Evolutionary conservation across 2,329 filamentous ascomycete genomes (phyloP), one percentile per base, ranked within the genome.

Genomic region (Mycosphaerella sp.): DNA sequence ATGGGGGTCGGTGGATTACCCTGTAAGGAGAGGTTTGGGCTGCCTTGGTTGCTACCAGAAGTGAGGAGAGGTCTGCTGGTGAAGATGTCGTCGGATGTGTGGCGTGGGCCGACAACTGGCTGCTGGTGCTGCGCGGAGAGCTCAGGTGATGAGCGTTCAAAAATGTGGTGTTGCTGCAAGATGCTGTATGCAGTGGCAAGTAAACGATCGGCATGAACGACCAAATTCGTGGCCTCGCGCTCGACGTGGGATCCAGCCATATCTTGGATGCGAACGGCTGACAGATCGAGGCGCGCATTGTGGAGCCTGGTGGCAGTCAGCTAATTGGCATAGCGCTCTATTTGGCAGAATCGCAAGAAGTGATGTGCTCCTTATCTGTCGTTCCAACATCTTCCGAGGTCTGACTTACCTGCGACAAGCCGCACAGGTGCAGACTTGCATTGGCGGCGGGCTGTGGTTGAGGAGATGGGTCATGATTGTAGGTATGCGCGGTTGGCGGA

Each of bases 171-270:
- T 37, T 43, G 37, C 9, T 42, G 36, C 14, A 47, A 37, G n/a
- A 52, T 37, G 30, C 36, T 46, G 28, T 52, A 43, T 7, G 43
- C 49, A 9, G 49, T 44, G 30, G 25, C 21, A 6, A 52, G 35
- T n/a, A 52, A 32, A 12, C 44, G 36, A 3, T 52, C 49, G 28
- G 49, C 49, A n/a, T 52, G 42, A 32, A 47, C n/a, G 6, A 52
- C 32, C 13, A 52, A 43, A 17, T 18, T 42, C 18, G 49, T 43
- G 27, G 49, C 49, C 14, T 52, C 49, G 16, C 27, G 30, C 13
- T 47, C 49, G 37, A 36, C 37, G 14, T 40, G 43, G 2, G 43
- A 43, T 6, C 25, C 27, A 41, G 17, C 41, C 49, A 51, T 46
- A 37, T 35, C 41, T 14, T 44, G 9, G 6, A 46, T 17, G n/a